These are phyloP conservation scores for Hypoxylon sp. DNA, from an alignment of 2,329 filamentous ascomycete species.

Conservation along the genomic window DNA sequence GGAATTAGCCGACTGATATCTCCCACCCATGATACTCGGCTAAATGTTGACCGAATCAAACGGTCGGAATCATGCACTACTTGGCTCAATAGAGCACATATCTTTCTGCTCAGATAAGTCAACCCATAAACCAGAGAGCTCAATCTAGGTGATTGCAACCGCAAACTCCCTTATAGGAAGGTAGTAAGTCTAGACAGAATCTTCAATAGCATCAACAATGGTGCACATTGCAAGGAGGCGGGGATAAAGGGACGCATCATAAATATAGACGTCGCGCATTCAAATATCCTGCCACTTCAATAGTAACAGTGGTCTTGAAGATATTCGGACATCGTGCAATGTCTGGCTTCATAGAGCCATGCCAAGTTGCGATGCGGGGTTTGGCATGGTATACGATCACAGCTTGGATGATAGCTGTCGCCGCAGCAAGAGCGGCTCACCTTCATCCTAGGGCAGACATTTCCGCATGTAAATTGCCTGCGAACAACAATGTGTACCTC, in stretches of 20 bases:
- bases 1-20: conserved; percentile 17
- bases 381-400: conserved; percentile 1
- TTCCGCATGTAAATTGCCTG: conserved; percentile 48
- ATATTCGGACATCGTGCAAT: not conserved
- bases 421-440: conserved; percentile 6
- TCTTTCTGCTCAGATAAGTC: conserved; percentile 13
- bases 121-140: not conserved
- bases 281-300: not conserved
- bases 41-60: conserved; percentile 33
- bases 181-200: conserved; percentile 7
- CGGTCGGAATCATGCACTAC: not conserved
- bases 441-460: conserved; percentile 25
- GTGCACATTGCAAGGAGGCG: not conserved
- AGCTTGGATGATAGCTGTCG: not conserved
- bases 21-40: conserved; percentile 11
- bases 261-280: not conserved
- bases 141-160: not conserved
- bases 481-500: conserved; percentile 45
- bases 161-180: conserved; percentile 29
- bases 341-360: not conserved
- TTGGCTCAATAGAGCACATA: not conserved
- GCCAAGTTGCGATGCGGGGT: not conserved
- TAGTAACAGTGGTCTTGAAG: not conserved
- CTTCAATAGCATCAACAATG: not conserved
- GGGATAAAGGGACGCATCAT: not conserved